Base-by-base conservation (phyloP, 73 alveolate species). In the Diophrys sp. region DNA sequence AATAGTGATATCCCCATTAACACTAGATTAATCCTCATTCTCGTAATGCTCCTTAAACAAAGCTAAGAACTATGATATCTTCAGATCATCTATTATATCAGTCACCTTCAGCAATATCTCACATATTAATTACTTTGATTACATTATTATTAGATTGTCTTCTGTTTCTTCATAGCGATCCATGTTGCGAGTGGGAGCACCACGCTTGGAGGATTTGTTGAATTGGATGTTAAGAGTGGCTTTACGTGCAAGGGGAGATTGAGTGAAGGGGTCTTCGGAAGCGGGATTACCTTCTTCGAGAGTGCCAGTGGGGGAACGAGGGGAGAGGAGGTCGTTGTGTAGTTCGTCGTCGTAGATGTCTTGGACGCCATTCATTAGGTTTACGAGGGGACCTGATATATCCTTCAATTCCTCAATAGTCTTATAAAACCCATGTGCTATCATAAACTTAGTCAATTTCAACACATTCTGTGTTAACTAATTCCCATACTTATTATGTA, bases 391-490 rank as follows among this genome's bases (percentile, higher is more conserved):
- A 31, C 56, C 27, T 2, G 89, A 66, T 2, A 86, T 33, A 26
- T 74, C 56, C 54, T 83, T 81, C 27, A 86, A 71, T 34, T 86
- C 94, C 1, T 70, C 62, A 33, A 67, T 31, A n/a, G 77, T 74
- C 70, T 75, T 80, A 67, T 86, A 86, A 53, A 86, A 80, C 29
- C 94, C 94, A 44, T 73, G 80, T 56, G 76, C 32, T 0, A 86
- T 70, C 94, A 86, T 86, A 70, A 74, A 86, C 54, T 73, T 78
- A 23, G 80, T 72, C 1, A 83, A 33, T 32, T 73, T 80, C 62
- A 86, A 14, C 24, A 86, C 77, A 67, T 84, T 66, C 29, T 67
- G 62, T 0, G 85, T 74, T 72, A 86, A 66, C 28, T 78, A 18
- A 62, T 78, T 78, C 24, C 54, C 70, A 66, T 85, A 62, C 27